Percentiles rank a stretch among this genome's conserved stretches.
phyloP scores from a whole-genome alignment of 2,329 filamentous ascomycete species.

The Trichoderma citrinoviride region DNA sequence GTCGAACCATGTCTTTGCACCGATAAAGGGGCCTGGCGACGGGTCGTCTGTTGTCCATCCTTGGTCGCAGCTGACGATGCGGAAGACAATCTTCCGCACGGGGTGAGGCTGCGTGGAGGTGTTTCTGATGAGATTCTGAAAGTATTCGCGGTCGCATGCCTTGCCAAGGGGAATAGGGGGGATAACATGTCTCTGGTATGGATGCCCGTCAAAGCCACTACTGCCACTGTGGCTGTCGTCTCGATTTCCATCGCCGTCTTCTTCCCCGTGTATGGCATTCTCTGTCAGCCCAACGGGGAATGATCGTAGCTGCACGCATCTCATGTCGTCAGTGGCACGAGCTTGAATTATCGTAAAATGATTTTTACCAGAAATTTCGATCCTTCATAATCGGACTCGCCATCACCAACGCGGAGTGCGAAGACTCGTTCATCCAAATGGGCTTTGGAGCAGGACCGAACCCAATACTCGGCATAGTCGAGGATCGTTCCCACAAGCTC shows the following conservation, averaged over 20 bases:
- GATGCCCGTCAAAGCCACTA: too few species aligned
- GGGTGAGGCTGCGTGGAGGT: conserved; percentile 46
- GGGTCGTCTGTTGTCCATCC: conserved; percentile 46
- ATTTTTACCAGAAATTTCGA: conserved; percentile 3
- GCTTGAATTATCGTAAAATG: neutral
- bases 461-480: conserved; percentile 63
- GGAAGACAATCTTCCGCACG: conserved; percentile 62
- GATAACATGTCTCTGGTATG: neutral
- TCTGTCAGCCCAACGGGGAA: conserved; percentile 15
- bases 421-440: conserved; percentile 22
- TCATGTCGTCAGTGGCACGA: neutral
- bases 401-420: neutral
- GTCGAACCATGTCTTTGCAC: conserved; percentile 63
- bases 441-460: conserved; percentile 42
- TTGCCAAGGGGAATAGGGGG: neutral
- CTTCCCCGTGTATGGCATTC: neutral
- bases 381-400: neutral
- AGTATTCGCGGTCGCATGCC: conserved; percentile 28
- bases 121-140: conserved; percentile 37
- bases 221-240: too few species aligned
- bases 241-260: neutral
- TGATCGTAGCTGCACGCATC: neutral
- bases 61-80: conserved; percentile 56
- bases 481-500: conserved; percentile 57
- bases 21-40: conserved; percentile 29